Percentiles rank a stretch among this genome's conserved stretches.
Conservation (phyloP, 1,139 yeast genomes). For the Saccharomyces pastorianus region DNA sequence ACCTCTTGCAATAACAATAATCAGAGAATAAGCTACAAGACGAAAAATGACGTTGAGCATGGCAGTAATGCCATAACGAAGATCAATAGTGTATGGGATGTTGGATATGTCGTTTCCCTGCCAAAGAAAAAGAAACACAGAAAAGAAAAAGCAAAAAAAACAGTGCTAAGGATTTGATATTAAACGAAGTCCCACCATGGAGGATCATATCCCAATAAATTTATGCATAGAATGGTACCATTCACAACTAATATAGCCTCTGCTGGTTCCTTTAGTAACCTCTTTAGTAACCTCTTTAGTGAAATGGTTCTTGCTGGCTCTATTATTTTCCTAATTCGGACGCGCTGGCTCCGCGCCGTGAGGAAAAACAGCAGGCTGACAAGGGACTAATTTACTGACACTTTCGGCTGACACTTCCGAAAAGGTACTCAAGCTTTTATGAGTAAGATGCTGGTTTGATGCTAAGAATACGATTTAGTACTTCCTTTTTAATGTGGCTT, state of each 20-base stretch:
- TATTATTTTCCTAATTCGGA: background rate
- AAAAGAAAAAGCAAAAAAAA: background rate
- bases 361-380: background rate
- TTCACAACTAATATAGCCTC: background rate
- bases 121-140: background rate
- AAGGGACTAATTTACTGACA: background rate
- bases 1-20: background rate
- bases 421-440: background rate
- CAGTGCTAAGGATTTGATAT: background rate
- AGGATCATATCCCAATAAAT: background rate
- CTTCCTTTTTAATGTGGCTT: background rate
- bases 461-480: background rate
- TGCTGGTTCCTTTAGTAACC: background rate
- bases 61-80: background rate
- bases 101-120: background rate
- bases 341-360: background rate
- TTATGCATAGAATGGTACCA: background rate
- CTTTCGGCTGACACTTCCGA: background rate
- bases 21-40: background rate
- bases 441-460: background rate
- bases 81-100: background rate
- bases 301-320: background rate
- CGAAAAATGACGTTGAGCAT: background rate
- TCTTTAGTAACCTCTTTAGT: background rate
- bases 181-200: background rate